phyloP scores from a whole-genome alignment of 345 rosid genomes.

The Acer saccharum region DNA sequence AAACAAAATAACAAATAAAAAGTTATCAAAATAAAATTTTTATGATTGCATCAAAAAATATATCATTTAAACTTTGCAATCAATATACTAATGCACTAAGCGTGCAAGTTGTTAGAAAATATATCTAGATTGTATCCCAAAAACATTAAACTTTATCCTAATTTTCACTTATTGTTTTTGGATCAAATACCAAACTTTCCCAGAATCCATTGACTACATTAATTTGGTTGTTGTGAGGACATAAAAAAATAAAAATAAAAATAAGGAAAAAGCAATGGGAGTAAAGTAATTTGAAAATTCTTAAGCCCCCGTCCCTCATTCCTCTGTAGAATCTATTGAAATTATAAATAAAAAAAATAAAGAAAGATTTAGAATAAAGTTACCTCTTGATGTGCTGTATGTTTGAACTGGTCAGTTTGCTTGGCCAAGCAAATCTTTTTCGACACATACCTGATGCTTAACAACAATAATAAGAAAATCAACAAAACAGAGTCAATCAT shows the following conservation, averaged over 20 bases:
- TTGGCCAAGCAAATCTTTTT: constrained; percentile 86
- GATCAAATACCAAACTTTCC: neutral
- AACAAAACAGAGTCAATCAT: constrained; percentile 22
- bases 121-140: too few species aligned
- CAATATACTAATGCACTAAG: too few species aligned
- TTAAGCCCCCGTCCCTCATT: neutral
- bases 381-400: constrained; percentile 88
- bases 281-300: neutral
- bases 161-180: neutral
- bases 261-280: constrained; percentile 7
- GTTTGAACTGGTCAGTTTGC: constrained; percentile 89
- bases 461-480: constrained; percentile 21
- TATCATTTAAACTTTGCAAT: too few species aligned
- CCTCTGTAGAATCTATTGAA: neutral
- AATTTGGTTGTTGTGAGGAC: neutral
- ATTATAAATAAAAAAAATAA: neutral
- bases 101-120: too few species aligned
- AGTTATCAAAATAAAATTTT: too few species aligned
- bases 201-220: neutral
- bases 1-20: too few species aligned
- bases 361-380: constrained; percentile 11
- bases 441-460: constrained; percentile 66
- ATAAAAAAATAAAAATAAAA: neutral
- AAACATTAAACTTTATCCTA: too few species aligned
- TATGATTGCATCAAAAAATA: too few species aligned